phyloP scores from a whole-genome alignment of 257 asterid species.

The Paraleonurus japonicus region DNA sequence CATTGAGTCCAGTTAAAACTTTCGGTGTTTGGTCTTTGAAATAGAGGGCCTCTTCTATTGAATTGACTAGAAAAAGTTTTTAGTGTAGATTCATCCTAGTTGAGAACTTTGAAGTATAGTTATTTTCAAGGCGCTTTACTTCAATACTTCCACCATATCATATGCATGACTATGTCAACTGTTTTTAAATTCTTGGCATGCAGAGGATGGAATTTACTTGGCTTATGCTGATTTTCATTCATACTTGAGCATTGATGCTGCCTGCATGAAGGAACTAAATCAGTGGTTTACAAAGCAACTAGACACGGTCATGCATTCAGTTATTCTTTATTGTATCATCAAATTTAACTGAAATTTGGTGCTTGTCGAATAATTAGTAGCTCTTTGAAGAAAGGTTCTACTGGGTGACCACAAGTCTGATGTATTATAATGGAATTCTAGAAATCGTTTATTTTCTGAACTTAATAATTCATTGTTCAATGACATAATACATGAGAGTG shows the following conservation, averaged over 20 bases:
- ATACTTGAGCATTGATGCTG: constrained; percentile 76
- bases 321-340: not conserved
- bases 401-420: not conserved
- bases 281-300: constrained; percentile 89
- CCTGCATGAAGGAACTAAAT: constrained; percentile 85
- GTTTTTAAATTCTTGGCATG: constrained; percentile 25
- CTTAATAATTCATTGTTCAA: not conserved
- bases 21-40: not conserved
- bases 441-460: constrained; percentile 10
- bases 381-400: constrained; percentile 14
- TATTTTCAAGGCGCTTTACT: constrained; percentile 22
- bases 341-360: not conserved
- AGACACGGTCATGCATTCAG: constrained; percentile 69
- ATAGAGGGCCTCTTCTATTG: not conserved
- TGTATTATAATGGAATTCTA: constrained; percentile 11
- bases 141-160: constrained; percentile 12
- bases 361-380: not conserved
- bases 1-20: not conserved
- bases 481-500: not conserved
- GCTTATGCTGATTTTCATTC: constrained; percentile 83
- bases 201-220: constrained; percentile 89
- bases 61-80: constrained; percentile 10
- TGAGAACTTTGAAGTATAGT: not conserved
- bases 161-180: constrained; percentile 6
- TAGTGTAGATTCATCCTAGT: not conserved